Evolutionary conservation across 2,329 filamentous ascomycete genomes (phyloP).

Genomic region (Ascochyta lentis): DNA sequence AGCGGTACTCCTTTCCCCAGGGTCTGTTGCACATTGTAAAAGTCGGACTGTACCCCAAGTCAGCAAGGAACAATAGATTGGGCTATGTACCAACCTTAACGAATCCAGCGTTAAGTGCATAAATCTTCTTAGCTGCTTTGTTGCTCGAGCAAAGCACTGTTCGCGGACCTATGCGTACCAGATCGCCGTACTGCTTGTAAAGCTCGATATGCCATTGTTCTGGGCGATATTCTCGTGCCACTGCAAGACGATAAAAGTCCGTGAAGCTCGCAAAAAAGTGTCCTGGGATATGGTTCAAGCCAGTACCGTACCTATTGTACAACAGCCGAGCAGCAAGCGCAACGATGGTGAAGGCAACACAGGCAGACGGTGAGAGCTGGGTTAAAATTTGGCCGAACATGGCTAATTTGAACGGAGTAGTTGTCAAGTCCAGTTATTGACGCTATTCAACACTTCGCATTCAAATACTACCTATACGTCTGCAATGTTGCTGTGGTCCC

Average conservation of each 20-base stretch:
- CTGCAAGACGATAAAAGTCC: conserved; percentile 73
- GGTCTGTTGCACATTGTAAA: conserved; percentile 38
- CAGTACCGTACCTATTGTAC: conserved; percentile 5
- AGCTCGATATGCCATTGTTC: conserved; percentile 53
- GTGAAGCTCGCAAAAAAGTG: conserved; percentile 70
- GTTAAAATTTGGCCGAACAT: not conserved
- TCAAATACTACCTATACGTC: no score
- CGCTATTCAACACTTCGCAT: no score
- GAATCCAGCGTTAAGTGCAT: conserved; percentile 19
- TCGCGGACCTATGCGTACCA: conserved; percentile 80
- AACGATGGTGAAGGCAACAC: not conserved
- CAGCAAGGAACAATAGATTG: not conserved
- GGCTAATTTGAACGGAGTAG: not conserved
- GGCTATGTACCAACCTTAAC: conserved; percentile 22
- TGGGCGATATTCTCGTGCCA: conserved; percentile 64
- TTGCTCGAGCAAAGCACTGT: conserved; percentile 78
- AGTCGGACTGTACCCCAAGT: conserved; percentile 24
- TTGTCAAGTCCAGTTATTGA: no score
- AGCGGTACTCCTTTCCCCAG: conserved; percentile 26
- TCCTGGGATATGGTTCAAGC: conserved; percentile 61
- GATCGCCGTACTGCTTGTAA: conserved; percentile 74
- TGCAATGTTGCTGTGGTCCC: not conserved
- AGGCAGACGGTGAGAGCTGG: not conserved
- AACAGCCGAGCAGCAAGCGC: conserved; percentile 2
- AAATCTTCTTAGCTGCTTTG: conserved; percentile 50